A percentile compares a stretch with the other conserved stretches of the same genome.
Evolutionary conservation across 306 rosid genomes (phyloP).

Genomic region (Ceratonia siliqua): DNA sequence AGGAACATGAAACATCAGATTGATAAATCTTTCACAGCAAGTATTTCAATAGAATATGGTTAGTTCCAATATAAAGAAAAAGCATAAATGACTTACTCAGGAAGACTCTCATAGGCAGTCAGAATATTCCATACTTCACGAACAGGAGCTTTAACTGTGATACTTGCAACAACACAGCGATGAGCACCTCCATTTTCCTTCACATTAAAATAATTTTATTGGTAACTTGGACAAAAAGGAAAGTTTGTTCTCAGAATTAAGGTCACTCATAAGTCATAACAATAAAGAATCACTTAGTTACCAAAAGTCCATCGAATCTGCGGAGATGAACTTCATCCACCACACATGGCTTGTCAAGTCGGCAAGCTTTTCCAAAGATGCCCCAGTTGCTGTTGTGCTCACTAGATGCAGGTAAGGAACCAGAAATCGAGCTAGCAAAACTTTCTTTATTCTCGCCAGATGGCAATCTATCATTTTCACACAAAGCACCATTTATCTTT

Average conservation of each 20-base stretch:
- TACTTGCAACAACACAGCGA: conserved; percentile 94
- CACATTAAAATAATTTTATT: conserved; percentile 42
- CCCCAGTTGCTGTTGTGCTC: conserved; percentile 67
- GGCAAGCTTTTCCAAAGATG: conserved; percentile 73
- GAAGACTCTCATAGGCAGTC: conserved; percentile 89
- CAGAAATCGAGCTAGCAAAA: conserved; percentile 46
- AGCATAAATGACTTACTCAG: conserved; percentile 67
- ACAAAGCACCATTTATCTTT: conserved; percentile 42
- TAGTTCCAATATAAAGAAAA: conserved; percentile 18
- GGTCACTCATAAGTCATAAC: conserved; percentile 20
- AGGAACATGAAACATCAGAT: conserved; percentile 26
- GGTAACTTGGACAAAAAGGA: conserved; percentile 25
- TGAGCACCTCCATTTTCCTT: conserved; percentile 99
- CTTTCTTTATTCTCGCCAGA: conserved; percentile 51
- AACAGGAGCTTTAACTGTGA: conserved; percentile 95
- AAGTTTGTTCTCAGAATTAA: conserved; percentile 18
- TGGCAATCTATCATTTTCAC: conserved; percentile 47
- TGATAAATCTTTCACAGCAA: neutral
- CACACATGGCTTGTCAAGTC: conserved; percentile 77
- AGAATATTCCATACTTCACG: conserved; percentile 85
- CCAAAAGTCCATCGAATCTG: conserved; percentile 96
- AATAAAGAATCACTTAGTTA: conserved; percentile 42
- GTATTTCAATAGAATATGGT: neutral
- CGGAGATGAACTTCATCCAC: conserved; percentile 99
- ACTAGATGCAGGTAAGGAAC: conserved; percentile 45